A percentile compares a stretch with the other conserved stretches of the same genome.
Conservation (phyloP, 441 rosid genomes). For the Omphalea diandra region DNA sequence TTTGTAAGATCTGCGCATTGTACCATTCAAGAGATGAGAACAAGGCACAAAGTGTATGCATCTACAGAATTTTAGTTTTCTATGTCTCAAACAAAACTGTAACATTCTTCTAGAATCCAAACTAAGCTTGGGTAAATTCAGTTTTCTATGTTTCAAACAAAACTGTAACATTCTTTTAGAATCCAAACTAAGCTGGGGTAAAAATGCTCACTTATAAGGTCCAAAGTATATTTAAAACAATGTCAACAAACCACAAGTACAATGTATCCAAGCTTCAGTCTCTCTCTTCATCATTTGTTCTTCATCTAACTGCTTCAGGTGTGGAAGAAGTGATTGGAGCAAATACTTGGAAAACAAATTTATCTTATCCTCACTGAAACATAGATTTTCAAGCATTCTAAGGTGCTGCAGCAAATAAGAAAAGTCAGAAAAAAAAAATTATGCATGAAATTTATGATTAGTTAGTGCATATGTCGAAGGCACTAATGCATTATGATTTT, state of each 20-base stretch:
- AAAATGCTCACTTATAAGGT: background rate
- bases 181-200: background rate
- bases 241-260: slow-evolving; percentile 29
- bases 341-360: slow-evolving; percentile 30
- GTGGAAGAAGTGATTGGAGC: slow-evolving; percentile 42
- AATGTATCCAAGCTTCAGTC: slow-evolving; percentile 42
- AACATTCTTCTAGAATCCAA: background rate
- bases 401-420: slow-evolving; percentile 20
- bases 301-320: slow-evolving; percentile 36
- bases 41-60: background rate
- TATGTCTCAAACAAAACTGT: background rate
- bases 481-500: background rate
- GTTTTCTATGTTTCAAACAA: background rate
- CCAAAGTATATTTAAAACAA: background rate
- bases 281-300: slow-evolving; percentile 44
- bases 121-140: too few relatives aligned
- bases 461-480: too few relatives aligned
- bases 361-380: slow-evolving; percentile 19
- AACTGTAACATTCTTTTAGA: background rate
- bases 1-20: background rate
- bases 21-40: background rate
- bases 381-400: background rate
- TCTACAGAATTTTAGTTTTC: background rate
- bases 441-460: background rate
- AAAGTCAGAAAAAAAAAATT: background rate